Conservation (phyloP, 1,139 yeast species). For the Wickerhamiella infanticola region DNA sequence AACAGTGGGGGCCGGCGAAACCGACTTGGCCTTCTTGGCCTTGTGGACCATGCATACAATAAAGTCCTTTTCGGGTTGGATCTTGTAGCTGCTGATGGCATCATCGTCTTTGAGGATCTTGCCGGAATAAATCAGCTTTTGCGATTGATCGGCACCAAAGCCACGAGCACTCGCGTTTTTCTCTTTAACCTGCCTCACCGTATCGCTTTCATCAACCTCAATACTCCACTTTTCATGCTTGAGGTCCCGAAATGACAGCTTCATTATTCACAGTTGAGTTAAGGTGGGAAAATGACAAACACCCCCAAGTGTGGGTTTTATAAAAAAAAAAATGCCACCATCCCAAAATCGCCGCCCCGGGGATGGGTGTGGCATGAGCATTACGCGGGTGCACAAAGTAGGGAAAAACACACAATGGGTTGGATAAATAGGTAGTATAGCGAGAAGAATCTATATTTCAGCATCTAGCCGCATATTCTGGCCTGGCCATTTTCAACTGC, state of each 20-base stretch:
- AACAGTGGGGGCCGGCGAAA: constrained; percentile 17
- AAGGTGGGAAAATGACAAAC: not conserved
- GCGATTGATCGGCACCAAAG: constrained; percentile 56
- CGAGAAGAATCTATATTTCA: not conserved
- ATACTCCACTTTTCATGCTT: constrained; percentile 78
- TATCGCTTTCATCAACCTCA: constrained; percentile 55
- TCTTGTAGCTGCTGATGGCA: constrained; percentile 51
- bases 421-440: not conserved
- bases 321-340: no score
- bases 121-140: constrained; percentile 72
- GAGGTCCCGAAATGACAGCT: constrained; percentile 75
- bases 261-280: constrained; percentile 32
- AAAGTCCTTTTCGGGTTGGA: constrained; percentile 72
- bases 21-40: constrained; percentile 20
- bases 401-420: not conserved
- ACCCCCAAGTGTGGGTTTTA: not conserved
- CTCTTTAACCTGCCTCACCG: constrained; percentile 59
- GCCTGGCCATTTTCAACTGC: constrained; percentile 32
- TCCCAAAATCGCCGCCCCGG: no score
- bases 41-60: constrained; percentile 78
- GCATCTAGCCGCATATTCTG: no score
- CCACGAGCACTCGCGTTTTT: constrained; percentile 53
- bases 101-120: constrained; percentile 79
- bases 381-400: no score
- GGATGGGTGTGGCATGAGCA: no score